Percentiles rank a stretch among this genome's conserved stretches.
Conservation (phyloP, 129 eudicot genomes). For the Artemisia argyi region DNA sequence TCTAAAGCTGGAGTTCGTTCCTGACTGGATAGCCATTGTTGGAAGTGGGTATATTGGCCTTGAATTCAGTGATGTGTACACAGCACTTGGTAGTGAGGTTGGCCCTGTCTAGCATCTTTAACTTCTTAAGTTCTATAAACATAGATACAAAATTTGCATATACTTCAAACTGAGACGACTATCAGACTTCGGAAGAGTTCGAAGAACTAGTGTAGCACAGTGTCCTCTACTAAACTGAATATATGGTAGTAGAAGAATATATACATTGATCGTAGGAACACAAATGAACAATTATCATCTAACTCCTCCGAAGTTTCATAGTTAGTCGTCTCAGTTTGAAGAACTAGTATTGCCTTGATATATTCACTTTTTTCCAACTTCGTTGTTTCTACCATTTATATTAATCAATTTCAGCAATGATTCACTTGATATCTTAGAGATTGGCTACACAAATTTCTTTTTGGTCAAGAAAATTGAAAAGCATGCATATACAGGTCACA, state of each 20-base stretch:
- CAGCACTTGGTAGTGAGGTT: constrained; percentile 99
- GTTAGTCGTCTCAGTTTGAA: too few relatives aligned
- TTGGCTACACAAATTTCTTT: constrained; percentile 1
- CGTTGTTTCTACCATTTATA: background rate
- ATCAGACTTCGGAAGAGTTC: background rate
- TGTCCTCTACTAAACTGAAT: background rate
- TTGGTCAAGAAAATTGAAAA: constrained; percentile 12
- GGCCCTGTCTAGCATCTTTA: constrained; percentile 17
- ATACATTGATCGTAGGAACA: background rate
- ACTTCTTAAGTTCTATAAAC: constrained; percentile 12
- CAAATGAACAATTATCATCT: too few relatives aligned
- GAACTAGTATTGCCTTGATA: too few relatives aligned
- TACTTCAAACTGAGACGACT: background rate
- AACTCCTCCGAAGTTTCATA: too few relatives aligned
- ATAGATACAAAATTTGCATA: background rate
- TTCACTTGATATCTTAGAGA: background rate
- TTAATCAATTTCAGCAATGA: background rate
- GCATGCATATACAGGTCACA: constrained; percentile 58
- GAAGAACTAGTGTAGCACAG: constrained; percentile 16
- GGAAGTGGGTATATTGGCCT: constrained; percentile 88
- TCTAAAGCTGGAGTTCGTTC: constrained; percentile 66
- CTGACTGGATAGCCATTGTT: constrained; percentile 80
- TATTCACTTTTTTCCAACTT: background rate
- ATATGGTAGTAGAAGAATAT: background rate
- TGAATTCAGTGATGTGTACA: constrained; percentile 95